Evolutionary conservation across 345 rosid species (phyloP).

Genomic region (Lumnitzera littorea): DNA sequence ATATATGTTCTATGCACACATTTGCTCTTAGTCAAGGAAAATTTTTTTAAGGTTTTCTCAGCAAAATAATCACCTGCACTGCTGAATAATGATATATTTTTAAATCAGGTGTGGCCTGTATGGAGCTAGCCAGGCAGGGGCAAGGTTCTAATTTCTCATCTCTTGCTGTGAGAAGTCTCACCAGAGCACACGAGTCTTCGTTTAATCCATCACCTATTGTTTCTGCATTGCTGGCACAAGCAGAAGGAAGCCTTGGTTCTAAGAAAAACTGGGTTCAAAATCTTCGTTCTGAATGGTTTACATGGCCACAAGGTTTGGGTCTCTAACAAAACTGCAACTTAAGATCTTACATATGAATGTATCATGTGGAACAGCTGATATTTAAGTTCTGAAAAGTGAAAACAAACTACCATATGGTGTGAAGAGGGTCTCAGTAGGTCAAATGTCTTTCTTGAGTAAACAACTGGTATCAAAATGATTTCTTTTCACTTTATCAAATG

Average conservation of each 20-base stretch:
- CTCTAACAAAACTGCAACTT: background rate
- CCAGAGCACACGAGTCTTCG: slow-evolving; percentile 41
- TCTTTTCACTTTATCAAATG: too few relatives aligned
- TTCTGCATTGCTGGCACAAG: slow-evolving; percentile 72
- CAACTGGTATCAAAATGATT: too few relatives aligned
- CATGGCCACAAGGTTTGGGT: slow-evolving; percentile 87
- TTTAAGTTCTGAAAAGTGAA: too few relatives aligned
- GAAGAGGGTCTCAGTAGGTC: too few relatives aligned
- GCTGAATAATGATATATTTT: background rate
- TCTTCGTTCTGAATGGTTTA: slow-evolving; percentile 76
- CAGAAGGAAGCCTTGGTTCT: slow-evolving; percentile 81
- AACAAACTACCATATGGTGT: too few relatives aligned
- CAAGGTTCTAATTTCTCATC: slow-evolving; percentile 45
- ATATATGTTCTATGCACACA: too few relatives aligned
- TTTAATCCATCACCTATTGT: slow-evolving; percentile 53
- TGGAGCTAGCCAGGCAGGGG: slow-evolving; percentile 67
- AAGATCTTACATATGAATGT: background rate
- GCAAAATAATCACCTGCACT: background rate
- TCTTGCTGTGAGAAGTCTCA: slow-evolving; percentile 55
- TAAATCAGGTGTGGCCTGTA: slow-evolving; percentile 47
- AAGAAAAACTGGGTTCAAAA: slow-evolving; percentile 68
- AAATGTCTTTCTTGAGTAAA: too few relatives aligned
- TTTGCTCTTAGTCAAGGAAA: too few relatives aligned
- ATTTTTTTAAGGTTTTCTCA: background rate
- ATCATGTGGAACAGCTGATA: background rate